These are phyloP conservation scores for Filosporella fistucella DNA, from an alignment of 495 filamentous ascomycete genomes.

Conservation along the genomic window DNA sequence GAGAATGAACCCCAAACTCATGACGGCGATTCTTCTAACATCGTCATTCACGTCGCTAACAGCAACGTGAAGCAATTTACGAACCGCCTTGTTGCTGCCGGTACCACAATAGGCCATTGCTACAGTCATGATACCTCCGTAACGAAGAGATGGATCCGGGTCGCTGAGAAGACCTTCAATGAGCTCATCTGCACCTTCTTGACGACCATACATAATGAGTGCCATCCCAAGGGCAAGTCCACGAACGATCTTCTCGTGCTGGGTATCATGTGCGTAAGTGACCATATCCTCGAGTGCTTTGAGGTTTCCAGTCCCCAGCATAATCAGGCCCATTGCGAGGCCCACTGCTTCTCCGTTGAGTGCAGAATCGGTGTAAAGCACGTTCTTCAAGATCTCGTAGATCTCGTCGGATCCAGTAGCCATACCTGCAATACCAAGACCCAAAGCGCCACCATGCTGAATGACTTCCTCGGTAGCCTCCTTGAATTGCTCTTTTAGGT, in stretches of 20 bases:
- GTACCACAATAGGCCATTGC: constrained; percentile 96
- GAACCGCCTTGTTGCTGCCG: constrained; percentile 97
- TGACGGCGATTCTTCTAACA: constrained; percentile 92
- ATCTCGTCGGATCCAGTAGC: constrained; percentile 86
- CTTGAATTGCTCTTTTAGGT: constrained; percentile 82
- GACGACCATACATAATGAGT: constrained; percentile 94
- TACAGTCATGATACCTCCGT: constrained; percentile 98
- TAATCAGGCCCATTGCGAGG: constrained; percentile 91
- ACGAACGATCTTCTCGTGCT: constrained; percentile 98
- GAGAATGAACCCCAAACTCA: constrained; percentile 97
- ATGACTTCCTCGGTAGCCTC: constrained; percentile 89
- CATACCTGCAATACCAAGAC: constrained; percentile 96
- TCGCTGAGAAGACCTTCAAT: constrained; percentile 92
- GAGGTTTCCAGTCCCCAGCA: constrained; percentile 92
- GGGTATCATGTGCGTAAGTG: constrained; percentile 94
- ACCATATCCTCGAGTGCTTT: constrained; percentile 93
- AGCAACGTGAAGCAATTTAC: constrained; percentile 93
- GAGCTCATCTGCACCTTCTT: constrained; percentile 90
- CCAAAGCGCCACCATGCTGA: constrained; percentile 92
- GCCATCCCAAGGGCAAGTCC: constrained; percentile 96
- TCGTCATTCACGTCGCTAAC: constrained; percentile 99
- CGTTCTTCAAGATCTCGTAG: constrained; percentile 82
- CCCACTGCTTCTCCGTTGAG: constrained; percentile 97
- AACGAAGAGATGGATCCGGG: constrained; percentile 88
- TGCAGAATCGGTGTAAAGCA: constrained; percentile 88